Base-by-base conservation (phyloP, 192 early-diverging fungal species). In the Podila verticillata region DNA sequence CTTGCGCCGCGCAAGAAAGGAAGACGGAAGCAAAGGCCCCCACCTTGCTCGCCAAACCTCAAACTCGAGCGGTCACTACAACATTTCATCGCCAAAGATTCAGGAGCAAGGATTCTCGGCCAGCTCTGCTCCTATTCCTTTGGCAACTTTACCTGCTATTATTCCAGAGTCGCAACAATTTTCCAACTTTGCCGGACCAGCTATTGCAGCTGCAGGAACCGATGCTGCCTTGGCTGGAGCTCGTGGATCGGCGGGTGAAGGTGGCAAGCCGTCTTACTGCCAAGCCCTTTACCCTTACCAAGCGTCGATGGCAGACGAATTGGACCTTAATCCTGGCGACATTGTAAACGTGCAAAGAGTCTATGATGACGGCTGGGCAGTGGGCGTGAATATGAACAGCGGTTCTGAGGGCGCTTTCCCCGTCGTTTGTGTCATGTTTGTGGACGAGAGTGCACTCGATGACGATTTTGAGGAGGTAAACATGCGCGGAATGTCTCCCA, bases 341-440 rank as follows among this genome's bases (percentile, higher is more conserved):
- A 86, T 90, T 66, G 88, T 96, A 8, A 89, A 87, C 31, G 62
- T 96, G 22, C 86, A 89, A 19, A 84, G 88, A 72, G 87, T 86
- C 24, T 97, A 95, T 84, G 94, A 96, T 70, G 96, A 97, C 73
- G 96, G 96, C 9, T 97, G 96, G 96, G 95, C 92, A 26, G 85
- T 96, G 3, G 96, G 96, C 29, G 82, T 90, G 63, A 96, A 95
- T 82, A 72, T 90, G 68, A 88, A 84, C 49, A 93, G 93, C 4
- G 87, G 89, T 2, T 44, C 75, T 44, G 89, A 91, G 61, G 96
- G 96, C 17, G 93, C 93, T 0, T 97, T 97, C 89, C 96, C 96
- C 13, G 66, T 94, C 5, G 93, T 93, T 32, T 97, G 95, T 69
- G 87, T 96, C 15, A 68, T 80, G 70, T 80, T 80, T 80, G 77